A percentile compares a stretch with the other conserved stretches of the same genome.
These are phyloP conservation scores for Coffea humblotiana DNA, from an alignment of 305 asterid species.

Conservation along the genomic window DNA sequence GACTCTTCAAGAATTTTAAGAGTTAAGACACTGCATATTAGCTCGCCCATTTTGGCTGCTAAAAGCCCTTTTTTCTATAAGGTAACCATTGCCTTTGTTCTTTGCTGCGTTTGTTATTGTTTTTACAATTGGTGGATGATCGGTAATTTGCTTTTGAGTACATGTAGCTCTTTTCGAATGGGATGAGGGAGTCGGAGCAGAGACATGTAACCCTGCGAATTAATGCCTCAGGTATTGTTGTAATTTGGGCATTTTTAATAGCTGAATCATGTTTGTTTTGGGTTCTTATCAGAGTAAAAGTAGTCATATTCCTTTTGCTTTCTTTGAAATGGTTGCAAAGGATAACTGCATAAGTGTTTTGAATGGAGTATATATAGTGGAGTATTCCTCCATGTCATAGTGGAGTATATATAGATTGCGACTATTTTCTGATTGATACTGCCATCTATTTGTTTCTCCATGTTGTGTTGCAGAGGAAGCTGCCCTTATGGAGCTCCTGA, in stretches of 20 bases:
- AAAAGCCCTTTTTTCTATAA: slow-evolving; percentile 92
- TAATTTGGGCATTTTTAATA: not conserved
- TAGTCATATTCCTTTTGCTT: not conserved
- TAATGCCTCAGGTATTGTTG: slow-evolving; percentile 68
- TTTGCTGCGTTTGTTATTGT: slow-evolving; percentile 6
- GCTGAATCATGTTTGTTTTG: not conserved
- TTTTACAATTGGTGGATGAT: slow-evolving; percentile 18
- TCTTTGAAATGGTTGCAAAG: not conserved
- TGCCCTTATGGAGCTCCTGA: slow-evolving; percentile 92
- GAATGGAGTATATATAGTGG: not conserved
- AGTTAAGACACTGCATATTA: slow-evolving; percentile 80
- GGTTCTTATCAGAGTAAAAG: not conserved
- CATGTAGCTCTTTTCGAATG: slow-evolving; percentile 85
- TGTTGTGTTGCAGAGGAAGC: slow-evolving; percentile 74
- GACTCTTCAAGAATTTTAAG: slow-evolving; percentile 55
- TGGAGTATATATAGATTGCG: not conserved
- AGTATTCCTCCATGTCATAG: not conserved
- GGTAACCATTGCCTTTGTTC: slow-evolving; percentile 41
- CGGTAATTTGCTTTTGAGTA: slow-evolving; percentile 17
- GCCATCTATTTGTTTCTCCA: slow-evolving; percentile 19
- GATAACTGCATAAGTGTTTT: not conserved
- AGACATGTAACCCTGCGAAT: slow-evolving; percentile 87
- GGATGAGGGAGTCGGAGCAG: slow-evolving; percentile 98
- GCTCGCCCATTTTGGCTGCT: slow-evolving; percentile 91
- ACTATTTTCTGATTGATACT: not conserved